phyloP scores from a whole-genome alignment of 495 filamentous ascomycete genomes.

The Bryoglossum gracile region DNA sequence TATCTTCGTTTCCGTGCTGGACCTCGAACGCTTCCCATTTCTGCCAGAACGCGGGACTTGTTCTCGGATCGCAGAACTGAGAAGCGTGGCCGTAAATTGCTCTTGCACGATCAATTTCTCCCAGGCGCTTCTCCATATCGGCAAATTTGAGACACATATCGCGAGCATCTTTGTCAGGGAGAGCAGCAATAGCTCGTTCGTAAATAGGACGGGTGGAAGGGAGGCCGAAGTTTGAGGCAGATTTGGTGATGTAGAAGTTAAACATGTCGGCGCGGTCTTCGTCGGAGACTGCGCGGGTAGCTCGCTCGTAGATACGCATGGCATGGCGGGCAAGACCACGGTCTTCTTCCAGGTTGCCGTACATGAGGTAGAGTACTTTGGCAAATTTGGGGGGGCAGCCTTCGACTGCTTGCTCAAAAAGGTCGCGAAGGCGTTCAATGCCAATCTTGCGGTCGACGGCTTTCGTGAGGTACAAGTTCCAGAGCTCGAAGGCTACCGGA shows the following conservation, averaged over 20 bases:
- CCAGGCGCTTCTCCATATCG: slow-evolving; percentile 94
- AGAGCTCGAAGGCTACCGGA: slow-evolving; percentile 95
- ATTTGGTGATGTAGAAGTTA: slow-evolving; percentile 99
- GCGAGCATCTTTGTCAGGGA: slow-evolving; percentile 89
- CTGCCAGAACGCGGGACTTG: slow-evolving; percentile 81
- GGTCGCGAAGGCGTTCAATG: slow-evolving; percentile 88
- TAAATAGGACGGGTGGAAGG: slow-evolving; percentile 96
- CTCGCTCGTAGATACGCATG: slow-evolving; percentile 98
- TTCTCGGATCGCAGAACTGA: slow-evolving; percentile 94
- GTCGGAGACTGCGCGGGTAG: slow-evolving; percentile 90
- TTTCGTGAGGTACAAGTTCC: slow-evolving; percentile 98
- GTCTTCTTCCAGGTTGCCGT: slow-evolving; percentile 95
- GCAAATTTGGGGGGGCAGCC: slow-evolving; percentile 93
- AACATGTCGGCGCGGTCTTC: slow-evolving; percentile 97
- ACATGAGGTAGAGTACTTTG: slow-evolving; percentile 95
- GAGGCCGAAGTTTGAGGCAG: slow-evolving; percentile 93
- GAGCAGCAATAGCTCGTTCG: slow-evolving; percentile 82
- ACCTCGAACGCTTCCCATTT: slow-evolving; percentile 98
- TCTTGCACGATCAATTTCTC: slow-evolving; percentile 92
- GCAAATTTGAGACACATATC: slow-evolving; percentile 99
- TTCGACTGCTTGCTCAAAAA: slow-evolving; percentile 96
- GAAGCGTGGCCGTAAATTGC: slow-evolving; percentile 95
- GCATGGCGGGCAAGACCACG: slow-evolving; percentile 92
- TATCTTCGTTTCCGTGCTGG: slow-evolving; percentile 96
- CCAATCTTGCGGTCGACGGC: slow-evolving; percentile 91